Evolutionary conservation across 768 basidiomycete species (phyloP).

Genomic region (Lyophyllum shimeji): DNA sequence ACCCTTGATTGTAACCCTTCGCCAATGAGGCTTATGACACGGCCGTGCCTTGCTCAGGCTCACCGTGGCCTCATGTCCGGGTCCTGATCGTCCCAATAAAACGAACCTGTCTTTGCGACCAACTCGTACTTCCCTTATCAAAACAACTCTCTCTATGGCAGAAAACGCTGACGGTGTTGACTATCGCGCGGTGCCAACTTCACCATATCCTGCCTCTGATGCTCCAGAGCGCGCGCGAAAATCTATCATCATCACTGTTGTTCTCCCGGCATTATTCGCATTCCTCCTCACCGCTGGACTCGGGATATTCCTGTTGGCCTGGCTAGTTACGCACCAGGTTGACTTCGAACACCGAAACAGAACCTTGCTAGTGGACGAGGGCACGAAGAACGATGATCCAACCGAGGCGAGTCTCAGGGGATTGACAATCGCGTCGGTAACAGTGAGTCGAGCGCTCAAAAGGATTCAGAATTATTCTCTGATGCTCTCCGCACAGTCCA

Average conservation of each 20-base stretch:
- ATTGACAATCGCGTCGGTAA: not conserved
- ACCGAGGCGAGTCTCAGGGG: not conserved
- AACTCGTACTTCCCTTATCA: too few species aligned
- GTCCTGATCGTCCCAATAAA: too few species aligned
- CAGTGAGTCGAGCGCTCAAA: not conserved
- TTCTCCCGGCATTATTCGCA: not conserved
- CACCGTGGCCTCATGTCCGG: too few species aligned
- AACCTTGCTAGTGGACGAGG: not conserved
- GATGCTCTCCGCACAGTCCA: not conserved
- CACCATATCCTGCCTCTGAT: too few species aligned
- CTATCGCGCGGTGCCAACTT: not conserved
- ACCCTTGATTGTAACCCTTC: too few species aligned
- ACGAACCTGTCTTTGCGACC: too few species aligned
- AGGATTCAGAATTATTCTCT: not conserved
- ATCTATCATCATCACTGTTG: not conserved
- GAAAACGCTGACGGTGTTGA: not conserved
- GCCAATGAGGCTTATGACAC: too few species aligned
- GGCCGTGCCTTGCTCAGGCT: too few species aligned
- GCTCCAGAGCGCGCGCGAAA: not conserved
- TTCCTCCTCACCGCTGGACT: constrained; percentile 5
- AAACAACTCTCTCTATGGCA: too few species aligned
- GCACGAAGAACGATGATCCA: not conserved
- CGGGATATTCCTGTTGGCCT: not conserved
- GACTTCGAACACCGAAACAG: not conserved
- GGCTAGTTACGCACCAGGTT: not conserved